Percentiles rank a stretch among this genome's conserved stretches.
Conservation (phyloP, 129 eudicot genomes). For the Flaveria linearis region DNA sequence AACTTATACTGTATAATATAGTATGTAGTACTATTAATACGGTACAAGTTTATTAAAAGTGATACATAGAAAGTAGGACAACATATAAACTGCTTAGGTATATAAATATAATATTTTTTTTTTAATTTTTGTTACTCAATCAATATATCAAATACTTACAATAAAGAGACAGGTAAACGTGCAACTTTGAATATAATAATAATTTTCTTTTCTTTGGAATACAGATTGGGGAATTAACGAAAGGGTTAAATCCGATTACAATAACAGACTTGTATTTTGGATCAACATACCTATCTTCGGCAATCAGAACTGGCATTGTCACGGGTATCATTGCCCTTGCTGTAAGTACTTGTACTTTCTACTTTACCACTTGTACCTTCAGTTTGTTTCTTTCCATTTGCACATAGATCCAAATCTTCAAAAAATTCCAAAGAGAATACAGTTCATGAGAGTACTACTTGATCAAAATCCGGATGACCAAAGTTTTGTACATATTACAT, state of each 20-base stretch:
- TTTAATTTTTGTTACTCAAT: too few species aligned
- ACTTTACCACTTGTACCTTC: slow-evolving; percentile 30
- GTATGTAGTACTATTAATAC: neutral
- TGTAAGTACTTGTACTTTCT: slow-evolving; percentile 51
- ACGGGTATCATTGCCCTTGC: slow-evolving; percentile 92
- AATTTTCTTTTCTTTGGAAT: slow-evolving; percentile 2
- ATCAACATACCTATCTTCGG: slow-evolving; percentile 56
- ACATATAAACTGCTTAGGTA: neutral
- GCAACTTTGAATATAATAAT: neutral
- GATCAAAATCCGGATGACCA: neutral
- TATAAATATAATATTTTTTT: neutral
- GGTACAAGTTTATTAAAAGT: neutral
- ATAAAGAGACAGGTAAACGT: too few species aligned
- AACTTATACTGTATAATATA: too few species aligned
- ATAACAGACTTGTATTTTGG: slow-evolving; percentile 66
- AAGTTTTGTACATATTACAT: slow-evolving; percentile 8
- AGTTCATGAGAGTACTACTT: slow-evolving; percentile 17
- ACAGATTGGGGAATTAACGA: slow-evolving; percentile 82
- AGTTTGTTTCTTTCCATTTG: slow-evolving; percentile 23
- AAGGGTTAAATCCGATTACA: slow-evolving; percentile 86
- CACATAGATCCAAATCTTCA: slow-evolving; percentile 10
- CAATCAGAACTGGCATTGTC: slow-evolving; percentile 86
- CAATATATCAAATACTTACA: too few species aligned
- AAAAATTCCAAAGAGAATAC: slow-evolving; percentile 8
- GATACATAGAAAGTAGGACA: too few species aligned